Evolutionary conservation across 2,329 filamentous ascomycete species (phyloP).

Genomic region (Microcera coccophila): DNA sequence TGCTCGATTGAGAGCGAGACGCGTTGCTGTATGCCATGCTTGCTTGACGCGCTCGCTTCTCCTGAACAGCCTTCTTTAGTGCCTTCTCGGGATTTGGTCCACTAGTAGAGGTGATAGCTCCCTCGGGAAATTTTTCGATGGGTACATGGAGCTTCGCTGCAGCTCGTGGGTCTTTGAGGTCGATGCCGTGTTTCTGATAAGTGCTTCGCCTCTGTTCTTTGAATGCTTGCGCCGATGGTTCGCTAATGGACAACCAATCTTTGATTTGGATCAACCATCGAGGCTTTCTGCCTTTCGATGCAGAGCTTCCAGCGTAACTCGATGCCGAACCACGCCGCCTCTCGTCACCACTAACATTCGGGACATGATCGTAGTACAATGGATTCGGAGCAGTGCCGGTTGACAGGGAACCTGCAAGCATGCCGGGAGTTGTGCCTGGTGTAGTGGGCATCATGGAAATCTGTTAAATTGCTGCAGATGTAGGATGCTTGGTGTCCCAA

Average conservation of each 20-base stretch:
- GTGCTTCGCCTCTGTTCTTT: constrained; percentile 43
- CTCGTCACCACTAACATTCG: constrained; percentile 19
- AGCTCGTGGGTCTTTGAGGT: constrained; percentile 41
- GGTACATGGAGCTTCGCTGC: constrained; percentile 46
- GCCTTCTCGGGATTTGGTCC: constrained; percentile 47
- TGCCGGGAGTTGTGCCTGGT: constrained; percentile 6
- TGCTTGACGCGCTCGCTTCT: constrained; percentile 30
- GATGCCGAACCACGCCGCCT: constrained; percentile 11
- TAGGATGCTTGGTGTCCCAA: neutral
- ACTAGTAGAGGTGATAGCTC: constrained; percentile 44
- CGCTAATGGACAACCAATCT: constrained; percentile 46
- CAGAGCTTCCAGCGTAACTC: constrained; percentile 10
- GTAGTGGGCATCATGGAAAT: constrained; percentile 10
- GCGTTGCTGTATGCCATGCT: constrained; percentile 23
- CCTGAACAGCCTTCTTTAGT: constrained; percentile 32
- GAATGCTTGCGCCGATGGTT: constrained; percentile 48
- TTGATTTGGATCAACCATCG: constrained; percentile 44
- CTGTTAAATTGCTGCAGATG: neutral
- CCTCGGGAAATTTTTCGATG: constrained; percentile 41
- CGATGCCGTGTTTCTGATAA: constrained; percentile 43
- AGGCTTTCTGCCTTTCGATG: constrained; percentile 28
- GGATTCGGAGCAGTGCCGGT: constrained; percentile 13
- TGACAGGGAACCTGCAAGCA: constrained; percentile 8
- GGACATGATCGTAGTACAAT: constrained; percentile 23
- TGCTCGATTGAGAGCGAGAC: constrained; percentile 34